A percentile compares a stretch with the other conserved stretches of the same genome.
phyloP scores from a whole-genome alignment of 345 rosid species.

The Combretum micranthum region DNA sequence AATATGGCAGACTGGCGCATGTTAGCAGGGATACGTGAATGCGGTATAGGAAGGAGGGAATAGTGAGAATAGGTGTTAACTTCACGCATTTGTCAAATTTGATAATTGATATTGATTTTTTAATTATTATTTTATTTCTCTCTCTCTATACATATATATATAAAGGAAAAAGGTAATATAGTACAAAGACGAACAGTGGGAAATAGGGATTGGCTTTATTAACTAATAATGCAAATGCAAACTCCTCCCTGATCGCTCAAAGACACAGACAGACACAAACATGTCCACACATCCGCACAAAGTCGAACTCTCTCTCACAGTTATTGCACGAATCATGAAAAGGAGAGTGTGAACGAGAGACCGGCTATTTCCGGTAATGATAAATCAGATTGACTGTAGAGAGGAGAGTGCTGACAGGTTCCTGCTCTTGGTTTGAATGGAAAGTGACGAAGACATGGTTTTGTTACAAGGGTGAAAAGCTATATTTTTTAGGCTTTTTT shows the following conservation, averaged over 20 bases:
- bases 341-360: slow-evolving; percentile 5
- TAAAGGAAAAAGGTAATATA: background rate
- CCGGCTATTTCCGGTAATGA: slow-evolving; percentile 71
- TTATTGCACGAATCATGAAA: slow-evolving; percentile 1
- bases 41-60: slow-evolving; percentile 20
- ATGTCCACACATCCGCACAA: slow-evolving; percentile 5
- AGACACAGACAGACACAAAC: background rate
- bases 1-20: slow-evolving; percentile 34
- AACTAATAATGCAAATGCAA: no score
- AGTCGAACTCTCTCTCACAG: background rate
- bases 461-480: background rate
- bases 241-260: no score
- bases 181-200: no score
- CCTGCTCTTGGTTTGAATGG: slow-evolving; percentile 26
- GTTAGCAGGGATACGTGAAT: slow-evolving; percentile 30
- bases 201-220: no score
- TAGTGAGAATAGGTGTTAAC: slow-evolving; percentile 9
- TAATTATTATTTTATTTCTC: background rate
- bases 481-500: no score
- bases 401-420: slow-evolving; percentile 8
- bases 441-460: background rate
- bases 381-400: slow-evolving; percentile 11
- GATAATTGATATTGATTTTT: background rate
- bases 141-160: slow-evolving; percentile 13
- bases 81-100: slow-evolving; percentile 19